Evolutionary conservation across 768 basidiomycete species (phyloP).

Genomic region (Leucosporidium creatinivorum): DNA sequence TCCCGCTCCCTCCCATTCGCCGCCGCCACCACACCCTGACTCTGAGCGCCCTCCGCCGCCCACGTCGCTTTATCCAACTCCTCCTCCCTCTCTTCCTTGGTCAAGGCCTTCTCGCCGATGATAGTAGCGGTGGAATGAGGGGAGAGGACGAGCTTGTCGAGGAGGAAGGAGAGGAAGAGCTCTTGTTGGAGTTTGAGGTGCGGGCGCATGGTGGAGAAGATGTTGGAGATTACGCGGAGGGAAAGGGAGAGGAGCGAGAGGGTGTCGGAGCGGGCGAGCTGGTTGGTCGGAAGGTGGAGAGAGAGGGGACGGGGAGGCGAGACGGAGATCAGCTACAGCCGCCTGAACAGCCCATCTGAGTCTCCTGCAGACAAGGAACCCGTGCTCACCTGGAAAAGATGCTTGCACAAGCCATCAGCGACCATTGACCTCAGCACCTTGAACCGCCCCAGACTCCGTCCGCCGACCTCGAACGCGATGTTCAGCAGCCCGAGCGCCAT

Average conservation of each 20-base stretch:
- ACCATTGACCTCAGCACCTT: slow-evolving; percentile 69
- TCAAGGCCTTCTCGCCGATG: neutral
- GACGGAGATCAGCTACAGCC: no score
- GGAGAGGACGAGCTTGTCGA: slow-evolving; percentile 65
- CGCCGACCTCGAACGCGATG: slow-evolving; percentile 76
- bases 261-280: slow-evolving; percentile 82
- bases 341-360: neutral
- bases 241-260: slow-evolving; percentile 67
- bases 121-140: neutral
- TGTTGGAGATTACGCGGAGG: slow-evolving; percentile 75
- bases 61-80: slow-evolving; percentile 34
- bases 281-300: neutral
- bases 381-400: slow-evolving; percentile 74
- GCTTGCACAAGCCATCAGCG: slow-evolving; percentile 86
- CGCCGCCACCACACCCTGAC: neutral
- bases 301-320: neutral
- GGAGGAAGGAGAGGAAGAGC: slow-evolving; percentile 84
- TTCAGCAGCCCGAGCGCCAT: slow-evolving; percentile 82
- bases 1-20: slow-evolving; percentile 1
- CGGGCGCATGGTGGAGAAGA: slow-evolving; percentile 77
- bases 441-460: slow-evolving; percentile 64
- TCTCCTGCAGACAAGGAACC: no score
- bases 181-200: slow-evolving; percentile 92
- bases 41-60: slow-evolving; percentile 20
- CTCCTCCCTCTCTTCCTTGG: slow-evolving; percentile 33